Base-by-base conservation (phyloP, 768 basidiomycete genomes). In the Pluteus cervinus region DNA sequence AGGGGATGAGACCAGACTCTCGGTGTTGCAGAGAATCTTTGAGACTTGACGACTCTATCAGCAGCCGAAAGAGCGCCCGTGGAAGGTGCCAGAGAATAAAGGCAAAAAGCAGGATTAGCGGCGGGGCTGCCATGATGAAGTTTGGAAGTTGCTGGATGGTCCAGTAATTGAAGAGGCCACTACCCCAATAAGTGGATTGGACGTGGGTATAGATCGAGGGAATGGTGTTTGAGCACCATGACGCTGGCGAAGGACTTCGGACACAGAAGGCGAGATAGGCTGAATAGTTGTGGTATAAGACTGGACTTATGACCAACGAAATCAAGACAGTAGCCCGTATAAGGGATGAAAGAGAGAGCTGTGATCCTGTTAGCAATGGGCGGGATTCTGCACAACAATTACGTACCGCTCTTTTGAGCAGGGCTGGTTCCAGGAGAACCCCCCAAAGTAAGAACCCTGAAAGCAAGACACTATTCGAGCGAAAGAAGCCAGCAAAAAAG, bases 151-250 rank as follows among this genome's bases (percentile, higher is more conserved):
- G 93, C 21, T 72, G 61, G 16, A 63, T 43, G 0, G 81, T 81
- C 89, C 89, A 99, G 58, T 98, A 98, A 3, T 68, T 75, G 43
- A 99, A 58, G 46, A 93, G 76, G 11, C 93, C 91, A 29, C 73
- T 63, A 53, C 85, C 69, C 96, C 94, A 99, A 57, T 98, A 97
- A 37, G 71, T 66, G 4, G 61, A 61, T 55, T 99, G 94, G 2
- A 86, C 85, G 52, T 88, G 75, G 7, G 75, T 62, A 57, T 98
- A 99, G 39, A 89, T 78, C 10, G 77, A 75, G 0, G 91, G 90
- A 4, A 78, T 51, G 16, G 53, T 26, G 0, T 54, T 41, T 3
- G 55, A 36, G 58, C 94, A 97, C 93, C 93, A 98, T 41, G 39
- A 3, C 20, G 48, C n/a, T n/a, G n/a, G n/a, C n/a, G n/a, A n/a